Evolutionary conservation across 148 eudicot genomes (phyloP).

Genomic region (Diospyros kaki): DNA sequence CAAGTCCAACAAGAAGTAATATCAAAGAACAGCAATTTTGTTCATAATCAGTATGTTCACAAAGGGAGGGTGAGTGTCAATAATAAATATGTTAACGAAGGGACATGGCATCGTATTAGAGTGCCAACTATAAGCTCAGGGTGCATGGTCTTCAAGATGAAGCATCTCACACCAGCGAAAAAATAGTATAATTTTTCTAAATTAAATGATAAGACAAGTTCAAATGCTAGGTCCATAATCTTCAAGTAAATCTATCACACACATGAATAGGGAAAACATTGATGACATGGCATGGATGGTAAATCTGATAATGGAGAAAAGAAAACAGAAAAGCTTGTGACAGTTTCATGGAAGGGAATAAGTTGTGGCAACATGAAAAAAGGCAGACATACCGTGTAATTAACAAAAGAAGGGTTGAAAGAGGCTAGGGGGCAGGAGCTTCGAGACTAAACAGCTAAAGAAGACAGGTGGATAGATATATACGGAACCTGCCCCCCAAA

Average conservation of each 20-base stretch:
- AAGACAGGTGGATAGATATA: too few relatives aligned
- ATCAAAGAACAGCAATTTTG: too few relatives aligned
- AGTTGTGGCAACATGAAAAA: too few relatives aligned
- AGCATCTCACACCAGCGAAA: not conserved
- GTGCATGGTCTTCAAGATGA: not conserved
- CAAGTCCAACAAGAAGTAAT: not conserved
- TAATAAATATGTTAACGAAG: not conserved
- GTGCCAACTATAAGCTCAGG: not conserved
- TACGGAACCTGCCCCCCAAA: too few relatives aligned
- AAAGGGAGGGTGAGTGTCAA: not conserved
- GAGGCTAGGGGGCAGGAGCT: too few relatives aligned
- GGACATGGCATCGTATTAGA: not conserved
- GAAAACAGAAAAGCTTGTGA: too few relatives aligned
- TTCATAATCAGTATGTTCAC: too few relatives aligned
- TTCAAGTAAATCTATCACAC: not conserved
- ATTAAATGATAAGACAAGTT: not conserved
- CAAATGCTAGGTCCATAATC: not conserved
- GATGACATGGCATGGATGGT: not conserved
- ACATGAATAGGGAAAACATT: not conserved
- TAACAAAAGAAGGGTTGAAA: too few relatives aligned
- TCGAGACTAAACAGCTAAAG: too few relatives aligned
- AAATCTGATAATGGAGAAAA: too few relatives aligned
- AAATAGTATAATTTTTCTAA: not conserved
- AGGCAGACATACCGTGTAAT: too few relatives aligned
- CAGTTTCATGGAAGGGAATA: too few relatives aligned